A percentile compares a stretch with the other conserved stretches of the same genome.
These are phyloP conservation scores for Calycina herbarum DNA, from an alignment of 2,329 filamentous ascomycete genomes.

Conservation along the genomic window DNA sequence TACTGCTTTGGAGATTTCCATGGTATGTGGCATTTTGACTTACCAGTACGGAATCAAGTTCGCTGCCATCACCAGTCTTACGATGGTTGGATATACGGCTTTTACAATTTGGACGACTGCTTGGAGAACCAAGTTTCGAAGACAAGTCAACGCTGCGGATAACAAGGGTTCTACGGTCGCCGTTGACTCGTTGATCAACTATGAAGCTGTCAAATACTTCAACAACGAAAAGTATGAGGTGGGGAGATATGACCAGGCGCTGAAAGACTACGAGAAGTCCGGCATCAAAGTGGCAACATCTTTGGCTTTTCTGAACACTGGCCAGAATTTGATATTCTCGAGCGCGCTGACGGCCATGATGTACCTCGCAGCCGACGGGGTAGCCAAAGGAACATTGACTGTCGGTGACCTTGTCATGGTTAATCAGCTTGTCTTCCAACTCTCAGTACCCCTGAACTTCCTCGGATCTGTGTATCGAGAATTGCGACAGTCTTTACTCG, in stretches of 20 bases:
- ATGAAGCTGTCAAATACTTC: constrained; percentile 99
- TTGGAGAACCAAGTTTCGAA: constrained; percentile 95
- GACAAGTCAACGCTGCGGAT: constrained; percentile 93
- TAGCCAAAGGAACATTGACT: constrained; percentile 76
- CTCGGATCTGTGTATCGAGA: constrained; percentile 97
- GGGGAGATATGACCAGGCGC: constrained; percentile 80
- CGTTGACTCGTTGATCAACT: constrained; percentile 96
- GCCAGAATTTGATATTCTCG: constrained; percentile 97
- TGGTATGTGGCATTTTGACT: constrained; percentile 95
- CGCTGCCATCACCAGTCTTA: constrained; percentile 82
- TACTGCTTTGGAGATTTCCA: constrained; percentile 86
- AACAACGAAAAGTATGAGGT: constrained; percentile 98
- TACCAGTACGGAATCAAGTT: constrained; percentile 94
- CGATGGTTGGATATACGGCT: constrained; percentile 92
- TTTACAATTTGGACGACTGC: constrained; percentile 97
- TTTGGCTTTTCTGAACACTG: constrained; percentile 86
- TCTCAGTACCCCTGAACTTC: constrained; percentile 96
- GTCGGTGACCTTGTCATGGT: constrained; percentile 98
- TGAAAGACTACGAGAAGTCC: constrained; percentile 84
- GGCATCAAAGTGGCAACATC: constrained; percentile 98
- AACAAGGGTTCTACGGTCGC: constrained; percentile 94
- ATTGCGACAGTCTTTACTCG: constrained; percentile 86
- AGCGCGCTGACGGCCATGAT: constrained; percentile 94
- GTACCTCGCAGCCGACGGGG: constrained; percentile 91
- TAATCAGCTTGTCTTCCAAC: constrained; percentile 97